Evolutionary conservation across 495 filamentous ascomycete genomes (phyloP).

Genomic region (Cercophora newfieldiana): DNA sequence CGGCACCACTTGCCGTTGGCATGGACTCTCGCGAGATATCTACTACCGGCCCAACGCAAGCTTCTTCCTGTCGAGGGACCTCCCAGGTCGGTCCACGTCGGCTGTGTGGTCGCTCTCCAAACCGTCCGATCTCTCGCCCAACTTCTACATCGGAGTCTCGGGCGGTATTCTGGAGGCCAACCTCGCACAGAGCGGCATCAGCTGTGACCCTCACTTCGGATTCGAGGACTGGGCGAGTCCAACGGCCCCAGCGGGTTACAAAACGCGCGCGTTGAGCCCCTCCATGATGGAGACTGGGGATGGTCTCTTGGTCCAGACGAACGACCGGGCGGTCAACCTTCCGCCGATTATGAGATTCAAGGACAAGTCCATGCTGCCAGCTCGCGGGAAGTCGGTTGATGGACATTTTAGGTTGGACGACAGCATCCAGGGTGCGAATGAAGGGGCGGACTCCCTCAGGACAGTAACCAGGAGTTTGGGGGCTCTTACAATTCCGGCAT

Average conservation of each 20-base stretch:
- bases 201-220: conserved; percentile 28
- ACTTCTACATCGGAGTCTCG: conserved; percentile 44
- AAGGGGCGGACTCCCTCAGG: not conserved
- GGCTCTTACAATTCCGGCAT: not conserved
- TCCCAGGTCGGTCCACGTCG: not conserved
- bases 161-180: conserved; percentile 40
- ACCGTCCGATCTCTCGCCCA: conserved; percentile 41
- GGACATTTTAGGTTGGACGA: not conserved
- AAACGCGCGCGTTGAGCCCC: conserved; percentile 5
- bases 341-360: conserved; percentile 12
- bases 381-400: not conserved
- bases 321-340: conserved; percentile 28
- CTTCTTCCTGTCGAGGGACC: conserved; percentile 26
- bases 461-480: not conserved
- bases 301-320: conserved; percentile 20
- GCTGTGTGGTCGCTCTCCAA: conserved; percentile 20
- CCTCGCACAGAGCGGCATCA: conserved; percentile 19
- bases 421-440: not conserved
- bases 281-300: conserved; percentile 36
- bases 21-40: conserved; percentile 38
- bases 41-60: conserved; percentile 48
- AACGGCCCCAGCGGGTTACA: conserved; percentile 16
- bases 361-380: not conserved
- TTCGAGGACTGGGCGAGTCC: conserved; percentile 19
- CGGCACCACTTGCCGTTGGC: conserved; percentile 41